phyloP scores from a whole-genome alignment of 2,329 filamentous ascomycete species.

The Monilinia laxa region DNA sequence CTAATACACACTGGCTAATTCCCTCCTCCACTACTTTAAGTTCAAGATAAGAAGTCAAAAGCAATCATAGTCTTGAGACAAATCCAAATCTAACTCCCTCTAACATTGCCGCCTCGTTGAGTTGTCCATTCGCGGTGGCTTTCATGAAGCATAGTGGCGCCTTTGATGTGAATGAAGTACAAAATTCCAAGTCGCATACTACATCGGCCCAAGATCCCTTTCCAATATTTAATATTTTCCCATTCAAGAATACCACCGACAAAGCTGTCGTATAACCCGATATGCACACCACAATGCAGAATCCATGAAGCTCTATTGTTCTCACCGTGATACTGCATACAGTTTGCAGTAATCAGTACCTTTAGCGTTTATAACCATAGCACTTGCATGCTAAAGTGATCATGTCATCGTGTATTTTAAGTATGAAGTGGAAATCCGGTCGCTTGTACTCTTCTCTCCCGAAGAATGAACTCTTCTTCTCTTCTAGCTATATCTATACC shows the following conservation, averaged over 20 bases:
- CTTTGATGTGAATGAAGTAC: neutral
- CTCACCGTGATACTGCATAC: conserved; percentile 18
- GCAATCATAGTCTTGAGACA: conserved; percentile 1
- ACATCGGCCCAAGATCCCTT: conserved; percentile 10
- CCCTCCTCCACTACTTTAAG: neutral
- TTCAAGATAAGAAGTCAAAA: neutral
- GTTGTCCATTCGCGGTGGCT: neutral
- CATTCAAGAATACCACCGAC: conserved; percentile 10
- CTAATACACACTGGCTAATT: neutral
- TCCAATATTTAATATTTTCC: conserved; percentile 5
- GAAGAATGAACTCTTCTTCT: neutral
- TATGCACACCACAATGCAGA: conserved; percentile 19
- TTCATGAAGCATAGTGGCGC: conserved; percentile 6
- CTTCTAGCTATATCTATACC: neutral
- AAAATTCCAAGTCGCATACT: conserved; percentile 5
- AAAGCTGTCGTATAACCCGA: conserved; percentile 21
- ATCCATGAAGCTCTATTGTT: conserved; percentile 3
- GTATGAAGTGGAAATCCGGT: neutral
- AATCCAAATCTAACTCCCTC: neutral
- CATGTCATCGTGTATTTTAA: neutral
- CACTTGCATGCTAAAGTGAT: neutral
- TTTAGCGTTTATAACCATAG: neutral
- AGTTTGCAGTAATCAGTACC: conserved; percentile 15
- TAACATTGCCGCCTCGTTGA: neutral
- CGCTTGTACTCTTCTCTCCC: neutral